phyloP scores from a whole-genome alignment of 2,329 filamentous ascomycete genomes.

The Ophidiomyces ophidiicola region DNA sequence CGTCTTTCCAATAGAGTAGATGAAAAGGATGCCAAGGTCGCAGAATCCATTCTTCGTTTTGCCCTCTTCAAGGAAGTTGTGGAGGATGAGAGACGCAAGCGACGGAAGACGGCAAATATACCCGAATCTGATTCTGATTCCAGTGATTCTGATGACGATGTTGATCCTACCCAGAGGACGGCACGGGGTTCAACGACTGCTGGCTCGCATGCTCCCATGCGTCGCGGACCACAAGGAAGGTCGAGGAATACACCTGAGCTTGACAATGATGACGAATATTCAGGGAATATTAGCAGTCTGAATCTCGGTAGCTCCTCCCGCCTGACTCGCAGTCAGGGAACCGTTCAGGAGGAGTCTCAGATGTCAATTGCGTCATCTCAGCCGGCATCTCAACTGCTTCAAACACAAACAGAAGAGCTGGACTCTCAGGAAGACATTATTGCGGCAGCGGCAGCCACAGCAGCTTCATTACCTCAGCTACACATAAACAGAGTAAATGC shows the following conservation, averaged over 20 bases:
- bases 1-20: conserved; percentile 80
- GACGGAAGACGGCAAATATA: conserved; percentile 60
- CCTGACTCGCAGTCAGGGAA: conserved; percentile 29
- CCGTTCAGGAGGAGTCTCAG: conserved; percentile 38
- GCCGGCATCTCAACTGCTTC: conserved; percentile 57
- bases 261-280: conserved; percentile 38
- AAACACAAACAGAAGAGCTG: conserved; percentile 37
- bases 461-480: conserved; percentile 41
- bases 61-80: conserved; percentile 95
- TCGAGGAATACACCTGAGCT: conserved; percentile 34
- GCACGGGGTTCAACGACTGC: conserved; percentile 20
- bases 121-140: conserved; percentile 49
- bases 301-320: conserved; percentile 21
- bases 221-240: conserved; percentile 19
- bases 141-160: conserved; percentile 30
- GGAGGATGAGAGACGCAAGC: conserved; percentile 63
- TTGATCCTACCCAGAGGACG: conserved; percentile 17
- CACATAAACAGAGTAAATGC: conserved; percentile 51
- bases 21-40: conserved; percentile 73
- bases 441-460: conserved; percentile 23
- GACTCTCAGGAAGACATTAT: conserved; percentile 11
- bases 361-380: conserved; percentile 68
- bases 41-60: conserved; percentile 81
- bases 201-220: conserved; percentile 23
- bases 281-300: conserved; percentile 24